Evolutionary conservation across 441 rosid species (phyloP).

Genomic region (Capsella rubella): DNA sequence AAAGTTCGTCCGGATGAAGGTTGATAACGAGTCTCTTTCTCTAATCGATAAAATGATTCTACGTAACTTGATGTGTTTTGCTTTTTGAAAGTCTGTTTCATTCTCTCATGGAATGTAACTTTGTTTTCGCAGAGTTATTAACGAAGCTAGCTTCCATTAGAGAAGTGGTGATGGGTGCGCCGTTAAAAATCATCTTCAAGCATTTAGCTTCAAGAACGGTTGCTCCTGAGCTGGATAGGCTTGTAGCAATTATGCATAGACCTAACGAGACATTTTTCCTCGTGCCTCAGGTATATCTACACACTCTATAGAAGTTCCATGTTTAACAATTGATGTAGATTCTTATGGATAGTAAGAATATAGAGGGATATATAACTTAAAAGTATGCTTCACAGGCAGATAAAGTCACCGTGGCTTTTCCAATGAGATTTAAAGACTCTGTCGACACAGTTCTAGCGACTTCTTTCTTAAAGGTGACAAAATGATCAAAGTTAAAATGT

Average conservation of each 20-base stretch:
- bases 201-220: constrained; percentile 79
- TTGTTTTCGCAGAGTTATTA: constrained; percentile 65
- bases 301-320: background rate
- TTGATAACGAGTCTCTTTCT: constrained; percentile 52
- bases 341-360: background rate
- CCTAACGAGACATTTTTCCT: constrained; percentile 93
- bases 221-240: constrained; percentile 61
- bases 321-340: background rate
- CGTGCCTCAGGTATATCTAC: constrained; percentile 67
- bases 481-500: background rate
- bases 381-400: constrained; percentile 63
- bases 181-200: constrained; percentile 72
- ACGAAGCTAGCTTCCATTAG: constrained; percentile 88
- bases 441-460: constrained; percentile 82
- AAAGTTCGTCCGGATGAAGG: constrained; percentile 94
- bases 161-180: constrained; percentile 94
- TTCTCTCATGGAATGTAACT: constrained; percentile 5
- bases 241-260: constrained; percentile 90
- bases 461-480: constrained; percentile 85
- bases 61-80: constrained; percentile 3
- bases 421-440: constrained; percentile 93
- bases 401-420: constrained; percentile 82
- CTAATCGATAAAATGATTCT: constrained; percentile 31
- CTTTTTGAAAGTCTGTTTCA: constrained; percentile 27
- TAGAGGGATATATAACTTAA: constrained; percentile 7